These are phyloP conservation scores for Flaveria floridana DNA, from an alignment of 140 eudicot species.

Conservation along the genomic window DNA sequence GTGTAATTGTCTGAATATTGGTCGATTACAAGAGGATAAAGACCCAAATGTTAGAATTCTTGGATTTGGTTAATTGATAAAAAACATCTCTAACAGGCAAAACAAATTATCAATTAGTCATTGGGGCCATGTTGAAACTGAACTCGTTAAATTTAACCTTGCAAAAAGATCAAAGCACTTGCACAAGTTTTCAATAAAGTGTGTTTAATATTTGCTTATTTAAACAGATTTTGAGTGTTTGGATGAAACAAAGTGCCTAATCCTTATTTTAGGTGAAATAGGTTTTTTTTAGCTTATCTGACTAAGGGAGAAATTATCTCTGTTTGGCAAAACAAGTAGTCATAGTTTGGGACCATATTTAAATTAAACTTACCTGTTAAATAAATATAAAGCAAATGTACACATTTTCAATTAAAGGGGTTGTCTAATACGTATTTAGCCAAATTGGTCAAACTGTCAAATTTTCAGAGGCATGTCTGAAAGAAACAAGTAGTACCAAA, in stretches of 20 bases:
- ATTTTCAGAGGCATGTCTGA: neutral
- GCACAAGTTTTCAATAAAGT: neutral
- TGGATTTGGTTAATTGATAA: neutral
- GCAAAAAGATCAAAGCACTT: neutral
- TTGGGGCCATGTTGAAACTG: constrained; percentile 7
- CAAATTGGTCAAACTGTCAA: neutral
- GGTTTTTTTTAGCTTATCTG: neutral
- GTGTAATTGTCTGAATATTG: constrained; percentile 46
- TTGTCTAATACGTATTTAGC: neutral
- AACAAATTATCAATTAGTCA: neutral
- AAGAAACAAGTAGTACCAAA: too few species aligned
- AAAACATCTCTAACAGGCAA: neutral
- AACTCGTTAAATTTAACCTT: neutral
- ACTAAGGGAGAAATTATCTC: neutral
- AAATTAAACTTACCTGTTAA: neutral
- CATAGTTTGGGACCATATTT: constrained; percentile 15
- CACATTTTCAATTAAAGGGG: neutral
- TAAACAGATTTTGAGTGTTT: neutral
- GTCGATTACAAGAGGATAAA: constrained; percentile 1
- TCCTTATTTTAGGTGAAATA: neutral
- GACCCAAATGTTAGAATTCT: constrained; percentile 4
- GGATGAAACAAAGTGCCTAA: neutral
- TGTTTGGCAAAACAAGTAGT: neutral
- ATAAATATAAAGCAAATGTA: neutral
- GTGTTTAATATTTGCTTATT: neutral